Evolutionary conservation across 2,329 filamentous ascomycete species (phyloP).

Genomic region (Colletotrichum eleusines): DNA sequence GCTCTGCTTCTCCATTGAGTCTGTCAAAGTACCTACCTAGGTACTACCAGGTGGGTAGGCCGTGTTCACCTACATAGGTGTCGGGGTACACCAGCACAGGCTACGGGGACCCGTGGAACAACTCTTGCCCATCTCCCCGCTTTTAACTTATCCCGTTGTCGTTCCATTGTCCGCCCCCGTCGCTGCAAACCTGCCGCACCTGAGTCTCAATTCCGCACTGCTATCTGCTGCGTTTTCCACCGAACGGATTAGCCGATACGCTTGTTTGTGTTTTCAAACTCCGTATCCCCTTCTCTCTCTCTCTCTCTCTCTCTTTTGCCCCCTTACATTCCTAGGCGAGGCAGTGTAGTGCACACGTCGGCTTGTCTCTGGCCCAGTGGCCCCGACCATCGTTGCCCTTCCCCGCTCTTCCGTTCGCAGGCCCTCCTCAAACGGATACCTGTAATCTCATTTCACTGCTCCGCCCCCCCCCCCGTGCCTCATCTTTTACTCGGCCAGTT

Average conservation of each 20-base stretch:
- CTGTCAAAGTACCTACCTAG: background rate
- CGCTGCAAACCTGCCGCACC: background rate
- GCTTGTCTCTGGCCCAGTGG: slow-evolving; percentile 2
- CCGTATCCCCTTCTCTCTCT: no score
- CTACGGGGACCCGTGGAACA: slow-evolving; percentile 4
- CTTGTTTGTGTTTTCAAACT: background rate
- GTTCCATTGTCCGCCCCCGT: background rate
- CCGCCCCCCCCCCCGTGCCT: slow-evolving; percentile 14
- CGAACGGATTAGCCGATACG: background rate
- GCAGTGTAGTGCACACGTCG: background rate
- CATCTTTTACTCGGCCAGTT: slow-evolving; percentile 21
- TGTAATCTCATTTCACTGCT: slow-evolving; percentile 7
- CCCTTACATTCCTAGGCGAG: background rate
- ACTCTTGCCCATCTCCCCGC: slow-evolving; percentile 24
- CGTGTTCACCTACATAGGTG: no score
- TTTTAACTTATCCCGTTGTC: slow-evolving; percentile 9
- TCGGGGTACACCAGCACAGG: slow-evolving; percentile 5
- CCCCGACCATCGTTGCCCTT: slow-evolving; percentile 12
- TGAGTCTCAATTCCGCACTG: background rate
- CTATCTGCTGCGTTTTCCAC: slow-evolving; percentile 1
- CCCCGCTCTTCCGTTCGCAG: slow-evolving; percentile 9
- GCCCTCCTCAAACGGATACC: background rate
- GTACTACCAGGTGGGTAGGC: no score
- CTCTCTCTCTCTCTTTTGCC: no score
- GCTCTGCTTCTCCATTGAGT: background rate